Base-by-base conservation (phyloP, 1,139 yeast species). In the Blastobotrys petasosporus region DNA sequence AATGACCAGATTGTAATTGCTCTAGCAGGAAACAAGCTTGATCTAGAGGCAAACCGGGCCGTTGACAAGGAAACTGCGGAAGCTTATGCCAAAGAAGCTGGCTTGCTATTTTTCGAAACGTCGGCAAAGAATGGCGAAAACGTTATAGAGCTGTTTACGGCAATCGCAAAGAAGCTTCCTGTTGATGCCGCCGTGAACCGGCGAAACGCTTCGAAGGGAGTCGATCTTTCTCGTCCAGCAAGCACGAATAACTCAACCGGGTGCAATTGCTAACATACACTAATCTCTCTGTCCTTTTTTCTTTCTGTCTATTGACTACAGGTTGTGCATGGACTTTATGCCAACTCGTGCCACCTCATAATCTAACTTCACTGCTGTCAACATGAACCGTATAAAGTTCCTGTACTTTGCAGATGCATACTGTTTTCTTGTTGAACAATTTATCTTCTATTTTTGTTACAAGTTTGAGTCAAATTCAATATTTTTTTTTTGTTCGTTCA, bases 41-140 rank as follows among this genome's bases (percentile, higher is more conserved):
- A 92, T 71, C 68, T 90, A 54, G 64, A 59, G 33, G 62, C 57
- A 34, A 48, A 55, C 65, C 71, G 94, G 64, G 72, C 74, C 46
- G 78, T 82, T n/a, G 68, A 69, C n/a, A 65, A 65, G 9, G 74
- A 69, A 9, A 73, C 72, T 11, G 88, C 86, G 0, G 66, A 69
- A 52, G 68, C 74, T 2, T 80, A 80, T 57, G 85, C 88, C 1
- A 65, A 66, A 40, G 96, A 87, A 59, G 84, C 87, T 52, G 84
- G 84, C 1, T 73, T 94, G 44, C 65, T 90, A 42, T 90, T 86
- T 64, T 84, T 82, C 58, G 97, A 94, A 66, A 94, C 95, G 1
- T 85, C 95, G 63, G 99, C 99, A 7, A 92, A 90, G 68, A 80
- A 94, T 1, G 92, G 96, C 11, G 76, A 78, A 58, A 85, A 86